Conservation (phyloP, 768 basidiomycete species). For the Macrocybe gigantea region DNA sequence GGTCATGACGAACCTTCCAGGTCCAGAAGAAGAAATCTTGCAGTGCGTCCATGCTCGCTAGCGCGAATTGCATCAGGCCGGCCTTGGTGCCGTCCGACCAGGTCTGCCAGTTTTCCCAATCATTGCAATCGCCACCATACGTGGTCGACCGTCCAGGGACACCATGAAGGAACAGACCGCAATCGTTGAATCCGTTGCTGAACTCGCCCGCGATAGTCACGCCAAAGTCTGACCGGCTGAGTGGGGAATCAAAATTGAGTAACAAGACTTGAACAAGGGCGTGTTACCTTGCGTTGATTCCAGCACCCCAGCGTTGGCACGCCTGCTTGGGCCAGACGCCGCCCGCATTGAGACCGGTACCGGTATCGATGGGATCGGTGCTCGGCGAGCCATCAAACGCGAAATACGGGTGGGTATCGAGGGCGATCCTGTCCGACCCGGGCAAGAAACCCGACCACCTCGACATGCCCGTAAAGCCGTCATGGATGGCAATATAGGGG, state of each 20-base stretch:
- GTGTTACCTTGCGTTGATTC: conserved; percentile 17
- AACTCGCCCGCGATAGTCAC: conserved; percentile 72
- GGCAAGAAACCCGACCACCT: conserved; percentile 27
- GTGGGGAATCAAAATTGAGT: conserved; percentile 1
- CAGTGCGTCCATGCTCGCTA: conserved; percentile 36
- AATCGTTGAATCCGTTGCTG: conserved; percentile 57
- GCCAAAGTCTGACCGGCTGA: conserved; percentile 41
- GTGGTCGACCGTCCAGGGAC: conserved; percentile 8
- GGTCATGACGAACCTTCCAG: conserved; percentile 33
- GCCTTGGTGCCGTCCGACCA: conserved; percentile 36
- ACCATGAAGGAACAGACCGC: conserved; percentile 28
- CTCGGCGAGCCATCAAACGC: conserved; percentile 40
- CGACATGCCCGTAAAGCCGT: conserved; percentile 39
- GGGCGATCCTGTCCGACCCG: conserved; percentile 34
- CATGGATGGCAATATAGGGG: conserved; percentile 45
- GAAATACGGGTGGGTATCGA: conserved; percentile 37
- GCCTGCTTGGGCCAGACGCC: conserved; percentile 38
- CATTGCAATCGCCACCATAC: conserved; percentile 25
- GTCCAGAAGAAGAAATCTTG: conserved; percentile 42
- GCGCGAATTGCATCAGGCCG: conserved; percentile 42
- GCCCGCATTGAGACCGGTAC: conserved; percentile 24
- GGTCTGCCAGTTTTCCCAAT: conserved; percentile 42
- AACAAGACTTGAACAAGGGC: conserved; percentile 1
- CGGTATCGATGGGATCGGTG: conserved; percentile 21
- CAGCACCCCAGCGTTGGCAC: conserved; percentile 45